Conservation (phyloP, 2,329 filamentous ascomycete species). For the Biscogniauxia marginata region DNA sequence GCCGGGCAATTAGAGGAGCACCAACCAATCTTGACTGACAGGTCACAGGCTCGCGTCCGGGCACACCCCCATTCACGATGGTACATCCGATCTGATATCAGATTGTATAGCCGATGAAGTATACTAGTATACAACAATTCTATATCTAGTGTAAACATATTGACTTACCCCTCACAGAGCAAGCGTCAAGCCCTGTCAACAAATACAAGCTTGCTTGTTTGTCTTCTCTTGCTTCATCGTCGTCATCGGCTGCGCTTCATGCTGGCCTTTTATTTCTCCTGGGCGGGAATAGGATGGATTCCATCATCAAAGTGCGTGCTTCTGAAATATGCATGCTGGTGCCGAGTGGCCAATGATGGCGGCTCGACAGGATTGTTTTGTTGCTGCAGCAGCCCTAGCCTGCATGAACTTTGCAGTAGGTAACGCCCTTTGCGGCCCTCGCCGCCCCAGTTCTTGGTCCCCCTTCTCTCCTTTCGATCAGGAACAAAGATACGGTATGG, state of each 20-base stretch:
- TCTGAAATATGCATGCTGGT: not conserved
- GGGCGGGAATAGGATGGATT: not conserved
- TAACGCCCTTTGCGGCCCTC: not conserved
- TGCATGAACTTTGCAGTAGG: not conserved
- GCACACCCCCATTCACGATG: not conserved
- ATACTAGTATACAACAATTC: not conserved
- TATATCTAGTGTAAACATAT: not conserved
- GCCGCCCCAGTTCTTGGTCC: not conserved
- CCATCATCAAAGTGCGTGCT: not conserved
- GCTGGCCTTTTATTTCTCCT: not conserved
- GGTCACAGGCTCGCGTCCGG: no score
- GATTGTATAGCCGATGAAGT: not conserved
- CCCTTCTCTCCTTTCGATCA: not conserved
- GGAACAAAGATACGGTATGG: not conserved
- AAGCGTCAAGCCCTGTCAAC: not conserved
- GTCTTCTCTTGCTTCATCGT: not conserved
- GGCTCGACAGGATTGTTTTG: not conserved
- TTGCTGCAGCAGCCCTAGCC: not conserved
- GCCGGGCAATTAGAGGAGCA: not conserved
- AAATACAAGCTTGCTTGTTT: no score
- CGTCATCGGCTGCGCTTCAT: not conserved
- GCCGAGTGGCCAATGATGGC: not conserved
- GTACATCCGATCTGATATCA: not conserved
- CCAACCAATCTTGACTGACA: not conserved
- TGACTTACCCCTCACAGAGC: no score